Conservation (phyloP, 768 basidiomycete genomes). For the Mrakia blollopis region DNA sequence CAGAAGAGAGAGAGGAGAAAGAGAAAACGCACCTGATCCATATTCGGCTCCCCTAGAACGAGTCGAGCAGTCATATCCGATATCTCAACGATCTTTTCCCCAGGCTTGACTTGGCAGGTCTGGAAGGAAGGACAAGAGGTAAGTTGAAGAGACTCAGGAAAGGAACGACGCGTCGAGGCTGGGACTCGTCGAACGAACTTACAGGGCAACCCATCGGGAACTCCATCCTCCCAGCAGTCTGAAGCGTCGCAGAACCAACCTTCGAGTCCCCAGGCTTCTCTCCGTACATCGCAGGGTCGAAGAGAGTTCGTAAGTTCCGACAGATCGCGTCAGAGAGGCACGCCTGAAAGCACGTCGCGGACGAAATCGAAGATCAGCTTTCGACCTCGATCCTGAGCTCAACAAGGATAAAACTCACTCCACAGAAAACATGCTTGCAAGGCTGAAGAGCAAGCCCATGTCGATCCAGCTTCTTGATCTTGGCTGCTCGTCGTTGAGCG, state of each 20-base stretch:
- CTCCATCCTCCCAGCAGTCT: background rate
- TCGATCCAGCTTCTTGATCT: background rate
- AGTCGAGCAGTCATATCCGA: constrained; percentile 16
- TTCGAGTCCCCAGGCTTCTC: background rate
- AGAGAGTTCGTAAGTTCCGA: background rate
- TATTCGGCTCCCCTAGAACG: constrained; percentile 1
- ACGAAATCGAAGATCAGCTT: background rate
- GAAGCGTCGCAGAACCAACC: background rate
- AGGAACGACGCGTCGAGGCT: background rate
- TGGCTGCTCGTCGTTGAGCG: background rate
- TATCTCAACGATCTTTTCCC: background rate
- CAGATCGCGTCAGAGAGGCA: background rate
- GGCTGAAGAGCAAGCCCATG: background rate
- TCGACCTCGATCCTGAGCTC: background rate
- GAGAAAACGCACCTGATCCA: background rate
- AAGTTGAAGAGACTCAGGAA: background rate
- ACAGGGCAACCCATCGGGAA: constrained; percentile 21
- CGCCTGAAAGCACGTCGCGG: background rate
- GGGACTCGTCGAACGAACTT: background rate
- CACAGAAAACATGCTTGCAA: constrained; percentile 15
- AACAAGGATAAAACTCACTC: background rate
- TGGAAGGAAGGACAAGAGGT: background rate
- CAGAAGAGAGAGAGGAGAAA: background rate
- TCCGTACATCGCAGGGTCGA: background rate
- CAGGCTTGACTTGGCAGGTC: constrained; percentile 11